Conservation (phyloP, 1,284 basidiomycete species). For the Mixia osmundae region DNA sequence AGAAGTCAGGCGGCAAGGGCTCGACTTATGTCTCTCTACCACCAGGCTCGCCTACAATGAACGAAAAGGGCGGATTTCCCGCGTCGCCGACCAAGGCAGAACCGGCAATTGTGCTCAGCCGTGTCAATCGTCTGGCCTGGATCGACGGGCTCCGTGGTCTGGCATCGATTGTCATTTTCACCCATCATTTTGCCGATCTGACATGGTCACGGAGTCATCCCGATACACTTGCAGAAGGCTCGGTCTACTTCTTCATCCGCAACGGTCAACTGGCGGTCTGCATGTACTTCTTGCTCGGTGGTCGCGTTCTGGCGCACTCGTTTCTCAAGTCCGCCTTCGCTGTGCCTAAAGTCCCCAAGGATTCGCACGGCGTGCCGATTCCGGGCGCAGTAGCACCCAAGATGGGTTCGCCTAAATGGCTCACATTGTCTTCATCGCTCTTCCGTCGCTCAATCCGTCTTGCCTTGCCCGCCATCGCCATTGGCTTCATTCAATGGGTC, state of each 20-base stretch:
- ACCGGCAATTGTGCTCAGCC: slow-evolving; percentile 18
- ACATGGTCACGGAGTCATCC: slow-evolving; percentile 22
- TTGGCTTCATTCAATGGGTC: slow-evolving; percentile 23
- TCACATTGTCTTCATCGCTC: slow-evolving; percentile 21
- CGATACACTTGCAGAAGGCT: slow-evolving; percentile 20
- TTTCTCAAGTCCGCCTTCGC: slow-evolving; percentile 22
- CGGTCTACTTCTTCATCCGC: slow-evolving; percentile 18
- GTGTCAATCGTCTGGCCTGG: slow-evolving; percentile 22
- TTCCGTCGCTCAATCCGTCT: slow-evolving; percentile 24
- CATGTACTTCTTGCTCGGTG: slow-evolving; percentile 23
- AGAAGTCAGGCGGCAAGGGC: slow-evolving; percentile 14
- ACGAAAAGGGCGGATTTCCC: slow-evolving; percentile 9
- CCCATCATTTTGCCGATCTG: slow-evolving; percentile 23
- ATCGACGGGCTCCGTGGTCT: slow-evolving; percentile 24
- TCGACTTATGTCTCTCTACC: slow-evolving; percentile 11
- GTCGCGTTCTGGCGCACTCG: slow-evolving; percentile 22
- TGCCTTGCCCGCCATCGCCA: slow-evolving; percentile 22
- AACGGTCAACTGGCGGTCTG: slow-evolving; percentile 21
- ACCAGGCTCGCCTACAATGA: slow-evolving; percentile 16
- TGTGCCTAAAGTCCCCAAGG: slow-evolving; percentile 19
- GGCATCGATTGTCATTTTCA: slow-evolving; percentile 23
- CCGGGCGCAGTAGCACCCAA: slow-evolving; percentile 18
- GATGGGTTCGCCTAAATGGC: slow-evolving; percentile 19
- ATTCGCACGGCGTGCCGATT: slow-evolving; percentile 20
- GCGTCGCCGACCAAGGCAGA: slow-evolving; percentile 8